A percentile compares a stretch with the other conserved stretches of the same genome.
phyloP scores from a whole-genome alignment of 2,329 filamentous ascomycete genomes.

The Cladobotryum protrusum region DNA sequence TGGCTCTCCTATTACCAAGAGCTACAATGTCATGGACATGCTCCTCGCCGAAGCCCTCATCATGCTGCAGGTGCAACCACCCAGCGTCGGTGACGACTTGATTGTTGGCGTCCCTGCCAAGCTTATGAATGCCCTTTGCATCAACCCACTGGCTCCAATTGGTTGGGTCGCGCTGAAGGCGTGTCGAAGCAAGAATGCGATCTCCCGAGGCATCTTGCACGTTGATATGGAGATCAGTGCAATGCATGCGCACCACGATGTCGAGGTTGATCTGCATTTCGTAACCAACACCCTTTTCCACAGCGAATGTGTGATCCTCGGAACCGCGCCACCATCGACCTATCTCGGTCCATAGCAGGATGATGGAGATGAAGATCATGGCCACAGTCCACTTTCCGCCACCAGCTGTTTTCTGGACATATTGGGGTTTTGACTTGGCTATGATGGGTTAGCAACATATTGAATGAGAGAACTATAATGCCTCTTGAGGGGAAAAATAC shows the following conservation, averaged over 20 bases:
- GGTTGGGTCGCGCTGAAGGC: slow-evolving; percentile 70
- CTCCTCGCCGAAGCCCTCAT: slow-evolving; percentile 68
- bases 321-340: slow-evolving; percentile 75
- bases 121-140: slow-evolving; percentile 56
- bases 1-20: slow-evolving; percentile 56
- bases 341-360: slow-evolving; percentile 74
- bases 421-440: slow-evolving; percentile 96
- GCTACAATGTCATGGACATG: slow-evolving; percentile 89
- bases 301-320: slow-evolving; percentile 84
- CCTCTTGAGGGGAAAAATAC: slow-evolving; percentile 41
- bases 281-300: slow-evolving; percentile 86
- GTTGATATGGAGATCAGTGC: slow-evolving; percentile 85
- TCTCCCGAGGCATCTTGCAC: slow-evolving; percentile 95
- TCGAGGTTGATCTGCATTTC: slow-evolving; percentile 92
- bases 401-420: slow-evolving; percentile 74
- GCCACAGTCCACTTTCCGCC: slow-evolving; percentile 92
- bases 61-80: slow-evolving; percentile 45
- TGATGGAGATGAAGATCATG: slow-evolving; percentile 65
- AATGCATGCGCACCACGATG: slow-evolving; percentile 84
- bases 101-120: slow-evolving; percentile 51
- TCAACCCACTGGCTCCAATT: slow-evolving; percentile 78
- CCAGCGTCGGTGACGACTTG: slow-evolving; percentile 51
- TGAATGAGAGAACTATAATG: background rate
- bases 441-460: slow-evolving; percentile 14
- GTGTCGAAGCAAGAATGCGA: slow-evolving; percentile 73